phyloP scores from a whole-genome alignment of 1,284 basidiomycete species.

The Malassezia caprae region DNA sequence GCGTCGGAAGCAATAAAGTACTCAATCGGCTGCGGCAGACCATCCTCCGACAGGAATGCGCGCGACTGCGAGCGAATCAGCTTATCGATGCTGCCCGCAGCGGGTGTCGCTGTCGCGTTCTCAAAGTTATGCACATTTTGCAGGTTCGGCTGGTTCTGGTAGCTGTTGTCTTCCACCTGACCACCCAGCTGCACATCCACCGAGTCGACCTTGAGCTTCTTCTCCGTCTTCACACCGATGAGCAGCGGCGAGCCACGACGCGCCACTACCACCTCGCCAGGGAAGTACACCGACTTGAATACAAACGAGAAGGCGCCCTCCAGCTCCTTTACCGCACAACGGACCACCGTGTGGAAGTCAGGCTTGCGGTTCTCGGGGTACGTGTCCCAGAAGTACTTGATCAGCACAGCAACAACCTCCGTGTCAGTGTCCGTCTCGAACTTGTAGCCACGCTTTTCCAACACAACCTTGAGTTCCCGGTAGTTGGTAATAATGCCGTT shows the following conservation, averaged over 20 bases:
- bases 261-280: conserved; percentile 88
- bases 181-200: conserved; percentile 73
- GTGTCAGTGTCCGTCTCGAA: conserved; percentile 97
- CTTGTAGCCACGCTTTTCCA: conserved; percentile 88
- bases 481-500: conserved; percentile 99
- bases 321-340: conserved; percentile 91
- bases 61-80: conserved; percentile 90
- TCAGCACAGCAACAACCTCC: conserved; percentile 88
- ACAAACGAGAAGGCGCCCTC: conserved; percentile 99
- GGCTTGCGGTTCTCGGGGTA: conserved; percentile 71
- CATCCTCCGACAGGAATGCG: conserved; percentile 96
- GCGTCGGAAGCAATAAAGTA: conserved; percentile 99
- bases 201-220: conserved; percentile 99
- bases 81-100: conserved; percentile 52
- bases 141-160: conserved; percentile 11
- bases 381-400: conserved; percentile 93
- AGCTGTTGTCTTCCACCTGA: conserved; percentile 4
- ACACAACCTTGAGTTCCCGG: conserved; percentile 75
- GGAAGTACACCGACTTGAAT: conserved; percentile 94
- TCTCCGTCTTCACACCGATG: conserved; percentile 98
- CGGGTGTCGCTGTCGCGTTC: conserved; percentile 32
- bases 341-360: conserved; percentile 83
- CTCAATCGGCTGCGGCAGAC: conserved; percentile 95
- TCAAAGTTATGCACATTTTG: conserved; percentile 1
- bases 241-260: conserved; percentile 93